Base-by-base conservation (phyloP, 1,284 basidiomycete species). In the Papiliotrema flavescens region DNA sequence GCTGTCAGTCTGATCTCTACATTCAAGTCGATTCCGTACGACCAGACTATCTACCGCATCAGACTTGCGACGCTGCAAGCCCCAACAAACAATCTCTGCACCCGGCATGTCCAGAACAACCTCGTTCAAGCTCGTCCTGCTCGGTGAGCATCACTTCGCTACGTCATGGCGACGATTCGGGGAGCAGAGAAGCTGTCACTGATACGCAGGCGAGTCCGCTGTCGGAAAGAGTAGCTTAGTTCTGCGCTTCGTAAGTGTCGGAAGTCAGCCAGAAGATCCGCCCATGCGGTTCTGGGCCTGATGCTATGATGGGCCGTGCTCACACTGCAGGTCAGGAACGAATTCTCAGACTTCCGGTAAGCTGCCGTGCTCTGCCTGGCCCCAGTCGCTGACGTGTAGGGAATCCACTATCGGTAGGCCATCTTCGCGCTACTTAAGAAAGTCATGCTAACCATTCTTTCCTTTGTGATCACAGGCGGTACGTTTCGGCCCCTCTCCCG, bases 191-290 rank as follows among this genome's bases (percentile, higher is more conserved):
- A 32, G 35, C 37, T 48, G 35, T 24, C 20, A 22, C 26, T 34
- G 9, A 43, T 44, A 26, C 8, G 37, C 70, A 90, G 92, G 94
- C 69, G 94, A 98, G 79, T 95, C 91, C 44, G 93, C 95, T 44
- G 94, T 98, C 43, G 94, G 94, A 55, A 98, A 98, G 82, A 96
- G 92, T 59, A 94, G 90, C 79, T 79, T 98, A 56, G 95, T 98
- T 52, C 80, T 98, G 62, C 84, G 93, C 56, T 98, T 98, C 70
- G 94, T 98, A 64, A 90, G 74, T 68, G 3, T 28, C 17, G 28
- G n/a, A 49, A 13, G 5, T 22, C 35, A n/a, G 14, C 15, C 11
- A 6, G 9, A n/a, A n/a, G 8, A 47, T 32, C 32, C 5, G 17
- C 13, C 17, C 5, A 3, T 3, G 24, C 46, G 13, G 39, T 35